Conservation (phyloP, 1,284 basidiomycete genomes). For the Fistulinella staudtii region DNA sequence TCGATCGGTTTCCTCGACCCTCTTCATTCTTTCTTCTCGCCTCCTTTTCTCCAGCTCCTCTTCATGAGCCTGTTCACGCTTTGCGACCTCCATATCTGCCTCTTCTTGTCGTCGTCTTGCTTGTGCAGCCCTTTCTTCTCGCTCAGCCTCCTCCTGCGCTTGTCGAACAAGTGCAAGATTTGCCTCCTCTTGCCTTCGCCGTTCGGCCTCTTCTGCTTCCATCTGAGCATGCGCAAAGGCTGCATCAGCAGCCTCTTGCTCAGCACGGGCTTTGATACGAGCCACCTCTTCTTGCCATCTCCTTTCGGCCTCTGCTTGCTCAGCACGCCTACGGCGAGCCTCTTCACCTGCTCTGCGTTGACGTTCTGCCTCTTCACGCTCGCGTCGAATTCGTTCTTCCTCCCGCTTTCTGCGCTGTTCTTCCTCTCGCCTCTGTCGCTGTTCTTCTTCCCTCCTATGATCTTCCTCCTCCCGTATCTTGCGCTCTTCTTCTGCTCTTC, state of each 20-base stretch:
- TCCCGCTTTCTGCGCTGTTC: conserved; percentile 17
- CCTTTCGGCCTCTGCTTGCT: conserved; percentile 30
- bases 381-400: conserved; percentile 15
- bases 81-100: conserved; percentile 31
- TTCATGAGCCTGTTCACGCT: conserved; percentile 37
- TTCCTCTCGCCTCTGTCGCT: conserved; percentile 23
- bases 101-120: conserved; percentile 30
- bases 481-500: neutral
- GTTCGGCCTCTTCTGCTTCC: conserved; percentile 32
- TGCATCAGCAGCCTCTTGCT: conserved; percentile 34
- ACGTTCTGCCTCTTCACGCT: conserved; percentile 22
- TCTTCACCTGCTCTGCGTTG: conserved; percentile 16
- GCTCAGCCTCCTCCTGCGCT: conserved; percentile 31
- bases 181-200: conserved; percentile 30
- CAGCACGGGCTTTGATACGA: conserved; percentile 29
- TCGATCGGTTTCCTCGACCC: conserved; percentile 25
- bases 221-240: conserved; percentile 33
- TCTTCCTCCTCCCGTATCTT: conserved; percentile 19
- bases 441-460: neutral
- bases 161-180: conserved; percentile 26
- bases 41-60: conserved; percentile 36
- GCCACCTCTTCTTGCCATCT: conserved; percentile 31
- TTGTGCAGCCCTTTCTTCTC: conserved; percentile 20
- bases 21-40: conserved; percentile 28
- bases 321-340: conserved; percentile 7